These are phyloP conservation scores for Themeda triandra DNA, from an alignment of 176 grass and related monocot genomes.

Conservation along the genomic window DNA sequence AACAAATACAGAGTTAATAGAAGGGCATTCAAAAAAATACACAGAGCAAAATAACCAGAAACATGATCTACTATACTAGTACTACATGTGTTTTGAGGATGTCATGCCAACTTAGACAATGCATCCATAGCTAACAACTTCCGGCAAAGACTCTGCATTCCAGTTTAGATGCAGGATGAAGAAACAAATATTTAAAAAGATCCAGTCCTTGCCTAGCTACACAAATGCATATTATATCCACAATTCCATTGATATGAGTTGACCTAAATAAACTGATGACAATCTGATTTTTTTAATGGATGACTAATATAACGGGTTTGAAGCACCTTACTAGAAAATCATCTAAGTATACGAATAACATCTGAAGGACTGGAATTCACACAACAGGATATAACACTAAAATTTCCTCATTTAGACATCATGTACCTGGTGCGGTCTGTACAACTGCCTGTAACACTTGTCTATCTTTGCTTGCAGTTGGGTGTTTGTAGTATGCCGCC, in stretches of 20 bases:
- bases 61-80: neutral
- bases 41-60: neutral
- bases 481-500: slow-evolving; percentile 85
- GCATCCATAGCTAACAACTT: neutral
- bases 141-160: neutral
- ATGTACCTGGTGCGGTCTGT: slow-evolving; percentile 72
- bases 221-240: neutral
- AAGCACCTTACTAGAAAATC: neutral
- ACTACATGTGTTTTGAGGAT: neutral
- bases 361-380: neutral
- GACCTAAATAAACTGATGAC: neutral
- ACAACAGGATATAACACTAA: slow-evolving; percentile 2
- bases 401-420: slow-evolving; percentile 18
- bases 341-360: neutral
- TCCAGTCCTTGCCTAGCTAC: neutral
- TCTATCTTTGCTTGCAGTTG: slow-evolving; percentile 69
- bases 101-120: neutral
- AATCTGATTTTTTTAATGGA: neutral
- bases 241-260: neutral
- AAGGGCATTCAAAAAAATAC: neutral
- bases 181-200: neutral
- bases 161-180: neutral
- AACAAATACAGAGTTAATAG: neutral
- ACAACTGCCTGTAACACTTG: slow-evolving; percentile 81
- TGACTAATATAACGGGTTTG: neutral